These are phyloP conservation scores for Colletotrichum costaricense DNA, from an alignment of 2,329 filamentous ascomycete genomes.

Conservation along the genomic window DNA sequence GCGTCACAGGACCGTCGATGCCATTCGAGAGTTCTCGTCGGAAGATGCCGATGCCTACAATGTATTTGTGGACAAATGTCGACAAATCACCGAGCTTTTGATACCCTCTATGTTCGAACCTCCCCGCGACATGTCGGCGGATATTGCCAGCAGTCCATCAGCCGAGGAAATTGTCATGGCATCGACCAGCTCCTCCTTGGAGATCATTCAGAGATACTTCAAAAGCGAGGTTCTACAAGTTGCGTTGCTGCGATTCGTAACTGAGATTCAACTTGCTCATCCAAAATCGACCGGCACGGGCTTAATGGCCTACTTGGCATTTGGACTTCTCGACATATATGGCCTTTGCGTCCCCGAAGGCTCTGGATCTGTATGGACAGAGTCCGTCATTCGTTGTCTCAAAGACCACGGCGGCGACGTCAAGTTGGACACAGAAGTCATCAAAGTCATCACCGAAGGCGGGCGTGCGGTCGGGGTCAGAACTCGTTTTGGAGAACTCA, in stretches of 20 bases:
- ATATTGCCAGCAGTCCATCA: background rate
- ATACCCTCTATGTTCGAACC: slow-evolving; percentile 14
- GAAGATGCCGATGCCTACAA: background rate
- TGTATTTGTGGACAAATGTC: background rate
- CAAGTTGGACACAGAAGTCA: background rate
- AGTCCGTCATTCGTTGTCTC: background rate
- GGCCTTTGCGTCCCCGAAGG: background rate
- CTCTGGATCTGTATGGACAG: background rate
- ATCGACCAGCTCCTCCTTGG: background rate
- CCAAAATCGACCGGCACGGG: slow-evolving; percentile 2
- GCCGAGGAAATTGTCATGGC: background rate
- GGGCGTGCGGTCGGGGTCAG: background rate
- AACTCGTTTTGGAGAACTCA: background rate
- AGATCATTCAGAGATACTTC: background rate
- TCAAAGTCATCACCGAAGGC: background rate
- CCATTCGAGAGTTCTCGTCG: background rate
- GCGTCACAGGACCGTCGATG: background rate
- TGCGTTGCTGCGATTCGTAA: background rate
- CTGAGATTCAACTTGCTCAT: slow-evolving; percentile 10
- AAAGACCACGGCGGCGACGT: background rate
- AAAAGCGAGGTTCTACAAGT: background rate
- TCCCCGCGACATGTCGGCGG: background rate
- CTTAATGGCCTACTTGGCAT: slow-evolving; percentile 10
- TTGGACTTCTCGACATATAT: slow-evolving; percentile 9
- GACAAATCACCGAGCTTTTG: slow-evolving; percentile 8